phyloP scores from a whole-genome alignment of 345 rosid species.

The Sonneratia alba region DNA sequence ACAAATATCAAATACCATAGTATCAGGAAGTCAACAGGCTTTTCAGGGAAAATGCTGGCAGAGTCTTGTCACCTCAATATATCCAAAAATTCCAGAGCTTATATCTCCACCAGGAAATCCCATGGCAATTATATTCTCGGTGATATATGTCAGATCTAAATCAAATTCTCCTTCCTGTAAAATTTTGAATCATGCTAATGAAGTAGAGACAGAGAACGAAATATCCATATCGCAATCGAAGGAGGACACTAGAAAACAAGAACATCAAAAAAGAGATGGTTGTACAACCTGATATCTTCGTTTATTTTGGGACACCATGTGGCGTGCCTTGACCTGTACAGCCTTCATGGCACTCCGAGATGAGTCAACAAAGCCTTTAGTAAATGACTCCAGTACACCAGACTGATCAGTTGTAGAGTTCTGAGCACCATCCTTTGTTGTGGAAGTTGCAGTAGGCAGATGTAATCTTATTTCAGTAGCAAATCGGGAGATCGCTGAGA shows the following conservation, averaged over 20 bases:
- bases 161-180: slow-evolving; percentile 77
- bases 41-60: background rate
- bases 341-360: slow-evolving; percentile 87
- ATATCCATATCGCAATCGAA: slow-evolving; percentile 6
- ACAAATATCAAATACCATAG: slow-evolving; percentile 7
- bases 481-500: slow-evolving; percentile 59
- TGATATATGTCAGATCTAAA: slow-evolving; percentile 67
- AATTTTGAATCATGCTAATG: background rate
- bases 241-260: background rate
- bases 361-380: slow-evolving; percentile 70
- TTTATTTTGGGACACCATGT: slow-evolving; percentile 88
- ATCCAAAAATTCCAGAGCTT: slow-evolving; percentile 88
- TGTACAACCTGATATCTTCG: slow-evolving; percentile 85
- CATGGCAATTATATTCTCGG: slow-evolving; percentile 92
- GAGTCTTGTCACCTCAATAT: slow-evolving; percentile 54
- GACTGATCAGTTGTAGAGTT: slow-evolving; percentile 30
- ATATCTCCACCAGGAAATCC: slow-evolving; percentile 95
- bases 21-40: background rate
- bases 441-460: slow-evolving; percentile 36
- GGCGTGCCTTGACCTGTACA: slow-evolving; percentile 90
- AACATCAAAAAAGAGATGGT: background rate
- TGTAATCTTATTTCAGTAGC: slow-evolving; percentile 63
- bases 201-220: background rate
- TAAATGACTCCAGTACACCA: slow-evolving; percentile 55
- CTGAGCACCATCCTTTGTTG: slow-evolving; percentile 26